Conservation (phyloP, 2,329 filamentous ascomycete species). For the Zymoseptoria crescenta region DNA sequence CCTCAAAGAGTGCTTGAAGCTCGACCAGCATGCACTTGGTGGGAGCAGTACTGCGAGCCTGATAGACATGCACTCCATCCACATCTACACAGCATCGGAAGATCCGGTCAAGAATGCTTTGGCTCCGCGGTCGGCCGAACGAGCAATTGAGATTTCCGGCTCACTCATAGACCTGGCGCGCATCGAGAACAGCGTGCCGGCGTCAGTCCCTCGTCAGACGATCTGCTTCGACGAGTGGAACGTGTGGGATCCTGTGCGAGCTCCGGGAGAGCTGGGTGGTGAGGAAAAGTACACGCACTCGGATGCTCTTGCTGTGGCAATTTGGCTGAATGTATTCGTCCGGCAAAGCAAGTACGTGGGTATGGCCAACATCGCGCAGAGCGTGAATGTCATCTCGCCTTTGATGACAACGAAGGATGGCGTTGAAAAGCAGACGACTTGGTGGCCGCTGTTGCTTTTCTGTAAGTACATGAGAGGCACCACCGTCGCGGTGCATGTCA, state of each 20-base stretch:
- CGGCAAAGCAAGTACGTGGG: constrained; percentile 62
- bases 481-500: constrained; percentile 59
- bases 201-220: constrained; percentile 52
- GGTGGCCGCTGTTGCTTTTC: constrained; percentile 66
- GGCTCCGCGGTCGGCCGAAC: constrained; percentile 62
- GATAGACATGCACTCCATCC: constrained; percentile 75
- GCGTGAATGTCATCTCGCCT: constrained; percentile 69
- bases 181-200: constrained; percentile 57
- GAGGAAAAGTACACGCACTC: constrained; percentile 69
- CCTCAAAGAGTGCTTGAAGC: constrained; percentile 58
- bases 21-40: constrained; percentile 43
- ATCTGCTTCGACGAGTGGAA: constrained; percentile 87
- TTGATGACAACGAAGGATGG: constrained; percentile 62
- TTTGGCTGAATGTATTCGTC: constrained; percentile 70
- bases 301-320: constrained; percentile 65
- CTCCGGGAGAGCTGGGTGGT: constrained; percentile 62
- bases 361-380: constrained; percentile 74
- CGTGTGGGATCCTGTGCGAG: constrained; percentile 67
- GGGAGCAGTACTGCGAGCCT: constrained; percentile 41
- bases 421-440: constrained; percentile 63
- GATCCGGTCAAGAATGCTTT: constrained; percentile 47
- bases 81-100: constrained; percentile 60
- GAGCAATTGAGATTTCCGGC: constrained; percentile 63
- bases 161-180: constrained; percentile 64
- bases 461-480: constrained; percentile 65